Percentiles rank a stretch among this genome's conserved stretches.
phyloP scores from a whole-genome alignment of 2,329 filamentous ascomycete species.

The Nothophoma quercina region DNA sequence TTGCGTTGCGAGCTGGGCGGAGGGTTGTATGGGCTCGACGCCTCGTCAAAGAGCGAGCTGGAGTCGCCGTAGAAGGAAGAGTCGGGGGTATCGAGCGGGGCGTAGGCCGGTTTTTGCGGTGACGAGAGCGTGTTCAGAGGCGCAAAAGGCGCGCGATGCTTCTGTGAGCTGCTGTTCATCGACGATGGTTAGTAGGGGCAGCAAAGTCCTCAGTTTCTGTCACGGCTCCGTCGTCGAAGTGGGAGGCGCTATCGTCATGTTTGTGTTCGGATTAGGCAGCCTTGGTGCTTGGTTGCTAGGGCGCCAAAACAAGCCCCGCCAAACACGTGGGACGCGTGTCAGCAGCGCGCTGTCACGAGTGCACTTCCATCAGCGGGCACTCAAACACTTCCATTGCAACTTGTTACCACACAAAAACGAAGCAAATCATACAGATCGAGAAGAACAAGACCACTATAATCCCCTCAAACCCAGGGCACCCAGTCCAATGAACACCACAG shows the following conservation, averaged over 20 bases:
- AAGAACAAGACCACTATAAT: conserved; percentile 10
- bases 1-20: conserved; percentile 24
- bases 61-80: conserved; percentile 36
- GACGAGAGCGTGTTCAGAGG: conserved; percentile 46
- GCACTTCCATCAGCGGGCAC: neutral
- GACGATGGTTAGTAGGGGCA: neutral
- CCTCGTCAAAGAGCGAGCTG: conserved; percentile 48
- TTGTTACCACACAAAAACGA: too few species aligned
- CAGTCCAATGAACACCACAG: conserved; percentile 21
- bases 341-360: conserved; percentile 22
- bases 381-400: neutral
- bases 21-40: conserved; percentile 16
- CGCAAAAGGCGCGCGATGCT: conserved; percentile 42
- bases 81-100: conserved; percentile 6
- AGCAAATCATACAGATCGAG: too few species aligned
- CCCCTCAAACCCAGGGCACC: conserved; percentile 27
- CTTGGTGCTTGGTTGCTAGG: conserved; percentile 15
- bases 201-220: neutral
- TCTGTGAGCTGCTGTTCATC: conserved; percentile 40
- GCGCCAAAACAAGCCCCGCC: conserved; percentile 15
- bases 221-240: conserved; percentile 1
- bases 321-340: conserved; percentile 8
- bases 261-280: conserved; percentile 18
- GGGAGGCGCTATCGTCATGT: conserved; percentile 14
- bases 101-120: conserved; percentile 41